Evolutionary conservation across 352 stramenopile genomes (phyloP).

Genomic region (Blastocystis sp.): DNA sequence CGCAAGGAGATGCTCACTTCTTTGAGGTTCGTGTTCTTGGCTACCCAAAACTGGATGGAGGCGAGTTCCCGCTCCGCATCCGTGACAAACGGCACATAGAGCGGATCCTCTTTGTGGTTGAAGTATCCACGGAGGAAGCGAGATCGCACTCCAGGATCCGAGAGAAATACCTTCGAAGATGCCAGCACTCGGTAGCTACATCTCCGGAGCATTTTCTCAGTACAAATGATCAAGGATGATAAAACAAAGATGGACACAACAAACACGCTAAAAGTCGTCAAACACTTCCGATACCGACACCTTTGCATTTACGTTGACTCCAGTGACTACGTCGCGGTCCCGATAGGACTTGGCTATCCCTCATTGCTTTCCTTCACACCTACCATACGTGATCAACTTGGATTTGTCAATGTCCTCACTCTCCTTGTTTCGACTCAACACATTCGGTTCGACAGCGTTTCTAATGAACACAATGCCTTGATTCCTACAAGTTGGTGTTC

Average conservation of each 20-base stretch:
- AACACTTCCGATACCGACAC: constrained; percentile 8
- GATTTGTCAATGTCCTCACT: background rate
- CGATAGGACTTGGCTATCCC: constrained; percentile 1
- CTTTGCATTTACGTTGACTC: background rate
- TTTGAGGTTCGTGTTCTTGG: constrained; percentile 51
- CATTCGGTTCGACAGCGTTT: background rate
- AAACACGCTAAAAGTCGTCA: constrained; percentile 53
- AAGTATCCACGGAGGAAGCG: constrained; percentile 1
- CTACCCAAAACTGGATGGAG: constrained; percentile 45
- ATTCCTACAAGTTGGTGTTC: constrained; percentile 17
- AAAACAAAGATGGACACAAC: too few relatives aligned
- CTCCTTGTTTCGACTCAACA: background rate
- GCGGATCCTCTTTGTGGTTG: constrained; percentile 49
- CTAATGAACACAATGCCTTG: background rate
- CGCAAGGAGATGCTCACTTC: constrained; percentile 15
- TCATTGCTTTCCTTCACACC: background rate
- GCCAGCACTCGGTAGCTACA: background rate
- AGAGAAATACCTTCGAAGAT: background rate
- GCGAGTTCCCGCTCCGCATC: constrained; percentile 36
- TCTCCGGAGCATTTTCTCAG: background rate
- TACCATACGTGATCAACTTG: constrained; percentile 31
- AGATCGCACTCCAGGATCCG: background rate
- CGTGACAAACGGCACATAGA: constrained; percentile 48
- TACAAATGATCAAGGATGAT: too few relatives aligned
- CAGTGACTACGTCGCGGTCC: constrained; percentile 9